These are phyloP conservation scores for Myxozyma lipomycoides DNA, from an alignment of 805 yeast genomes.

Conservation along the genomic window DNA sequence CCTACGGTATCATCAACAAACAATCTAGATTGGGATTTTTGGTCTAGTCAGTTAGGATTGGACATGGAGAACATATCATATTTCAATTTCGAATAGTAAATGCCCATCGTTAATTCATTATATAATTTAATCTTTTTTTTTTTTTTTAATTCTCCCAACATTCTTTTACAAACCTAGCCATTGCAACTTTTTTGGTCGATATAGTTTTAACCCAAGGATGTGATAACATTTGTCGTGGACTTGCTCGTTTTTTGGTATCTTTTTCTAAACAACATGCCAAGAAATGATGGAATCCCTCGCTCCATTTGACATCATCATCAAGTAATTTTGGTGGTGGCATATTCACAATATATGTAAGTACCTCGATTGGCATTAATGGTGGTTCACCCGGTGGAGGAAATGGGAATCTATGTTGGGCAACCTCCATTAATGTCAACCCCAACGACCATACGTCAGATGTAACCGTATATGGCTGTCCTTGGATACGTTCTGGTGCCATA, in stretches of 20 bases:
- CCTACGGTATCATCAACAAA: too few relatives aligned
- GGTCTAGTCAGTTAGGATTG: too few relatives aligned
- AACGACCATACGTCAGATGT: constrained; percentile 96
- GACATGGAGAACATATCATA: too few relatives aligned
- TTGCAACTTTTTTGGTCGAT: constrained; percentile 62
- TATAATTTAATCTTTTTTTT: too few relatives aligned
- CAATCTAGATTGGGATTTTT: too few relatives aligned
- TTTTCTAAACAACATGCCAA: constrained; percentile 70
- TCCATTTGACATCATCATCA: constrained; percentile 81
- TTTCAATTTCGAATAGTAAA: too few relatives aligned
- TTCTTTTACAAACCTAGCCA: constrained; percentile 81
- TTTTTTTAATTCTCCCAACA: constrained; percentile 27
- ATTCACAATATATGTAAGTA: constrained; percentile 73
- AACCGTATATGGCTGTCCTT: constrained; percentile 92
- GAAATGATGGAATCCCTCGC: constrained; percentile 76
- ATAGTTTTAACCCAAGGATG: constrained; percentile 87
- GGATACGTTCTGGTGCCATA: constrained; percentile 98
- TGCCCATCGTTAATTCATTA: too few relatives aligned
- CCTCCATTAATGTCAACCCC: constrained; percentile 87
- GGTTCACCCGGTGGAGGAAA: constrained; percentile 53
- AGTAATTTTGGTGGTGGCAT: constrained; percentile 69
- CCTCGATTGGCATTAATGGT: constrained; percentile 78
- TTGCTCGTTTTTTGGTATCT: constrained; percentile 74
- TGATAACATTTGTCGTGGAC: constrained; percentile 85
- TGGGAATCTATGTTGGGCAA: constrained; percentile 89